phyloP scores from a whole-genome alignment of 345 rosid species.

The Tarenaya hassleriana region DNA sequence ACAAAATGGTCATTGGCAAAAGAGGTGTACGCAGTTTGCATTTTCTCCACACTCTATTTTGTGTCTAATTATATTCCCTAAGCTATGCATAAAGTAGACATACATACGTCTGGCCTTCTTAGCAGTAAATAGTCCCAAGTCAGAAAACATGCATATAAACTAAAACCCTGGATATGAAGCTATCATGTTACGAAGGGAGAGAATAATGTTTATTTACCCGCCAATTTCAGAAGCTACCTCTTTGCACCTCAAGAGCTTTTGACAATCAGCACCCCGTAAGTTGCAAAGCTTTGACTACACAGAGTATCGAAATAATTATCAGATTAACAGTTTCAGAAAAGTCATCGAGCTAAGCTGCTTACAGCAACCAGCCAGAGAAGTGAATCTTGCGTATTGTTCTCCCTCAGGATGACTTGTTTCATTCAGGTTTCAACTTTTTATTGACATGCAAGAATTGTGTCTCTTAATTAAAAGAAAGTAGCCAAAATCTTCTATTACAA shows the following conservation, averaged over 20 bases:
- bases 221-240: slow-evolving; percentile 91
- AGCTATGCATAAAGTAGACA: too few relatives aligned
- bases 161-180: slow-evolving; percentile 7
- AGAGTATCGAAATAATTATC: slow-evolving; percentile 10
- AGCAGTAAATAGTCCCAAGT: too few relatives aligned
- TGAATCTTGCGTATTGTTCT: neutral
- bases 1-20: too few relatives aligned
- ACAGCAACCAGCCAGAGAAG: slow-evolving; percentile 15
- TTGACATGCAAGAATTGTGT: slow-evolving; percentile 4
- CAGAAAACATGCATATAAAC: neutral
- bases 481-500: neutral
- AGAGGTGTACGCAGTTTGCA: too few relatives aligned
- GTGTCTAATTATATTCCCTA: too few relatives aligned
- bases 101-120: too few relatives aligned
- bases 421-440: neutral
- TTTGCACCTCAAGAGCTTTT: slow-evolving; percentile 43
- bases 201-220: slow-evolving; percentile 52
- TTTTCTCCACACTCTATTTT: too few relatives aligned
- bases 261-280: slow-evolving; percentile 54
- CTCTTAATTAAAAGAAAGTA: neutral
- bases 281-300: slow-evolving; percentile 80
- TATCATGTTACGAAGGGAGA: slow-evolving; percentile 9
- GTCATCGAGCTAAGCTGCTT: slow-evolving; percentile 3
- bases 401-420: neutral
- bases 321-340: neutral